Conservation (phyloP, 768 basidiomycete genomes). For the Hortiboletus flavorubellus region DNA sequence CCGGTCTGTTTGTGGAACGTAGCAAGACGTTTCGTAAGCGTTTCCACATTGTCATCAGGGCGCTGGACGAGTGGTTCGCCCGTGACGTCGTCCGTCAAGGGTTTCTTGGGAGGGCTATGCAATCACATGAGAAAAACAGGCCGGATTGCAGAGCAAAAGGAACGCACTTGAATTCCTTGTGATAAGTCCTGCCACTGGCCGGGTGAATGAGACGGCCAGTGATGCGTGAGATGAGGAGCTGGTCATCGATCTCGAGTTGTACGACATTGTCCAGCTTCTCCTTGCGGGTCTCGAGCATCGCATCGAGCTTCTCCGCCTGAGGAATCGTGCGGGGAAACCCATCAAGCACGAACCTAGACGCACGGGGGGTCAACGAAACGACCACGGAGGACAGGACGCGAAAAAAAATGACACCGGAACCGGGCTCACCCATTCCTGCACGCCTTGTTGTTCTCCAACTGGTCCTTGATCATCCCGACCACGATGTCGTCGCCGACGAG, state of each 20-base stretch:
- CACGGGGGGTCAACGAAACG: neutral
- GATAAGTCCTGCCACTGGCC: slow-evolving; percentile 86
- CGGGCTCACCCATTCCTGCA: slow-evolving; percentile 91
- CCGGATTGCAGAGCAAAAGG: neutral
- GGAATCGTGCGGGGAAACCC: slow-evolving; percentile 99
- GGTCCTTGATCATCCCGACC: slow-evolving; percentile 96
- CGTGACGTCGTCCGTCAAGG: slow-evolving; percentile 89
- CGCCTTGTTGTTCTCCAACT: slow-evolving; percentile 86
- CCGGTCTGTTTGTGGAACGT: slow-evolving; percentile 95
- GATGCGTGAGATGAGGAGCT: slow-evolving; percentile 94
- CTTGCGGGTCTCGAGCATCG: slow-evolving; percentile 77
- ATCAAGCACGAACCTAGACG: slow-evolving; percentile 87
- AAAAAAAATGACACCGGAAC: neutral
- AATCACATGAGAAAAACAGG: slow-evolving; percentile 10
- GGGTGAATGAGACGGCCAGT: slow-evolving; percentile 95
- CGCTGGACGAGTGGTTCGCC: slow-evolving; percentile 97
- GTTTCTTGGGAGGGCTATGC: slow-evolving; percentile 91
- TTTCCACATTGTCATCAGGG: slow-evolving; percentile 97
- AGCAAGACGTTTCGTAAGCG: slow-evolving; percentile 80
- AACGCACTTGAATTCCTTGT: slow-evolving; percentile 89
- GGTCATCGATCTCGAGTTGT: slow-evolving; percentile 89
- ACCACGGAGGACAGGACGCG: neutral
- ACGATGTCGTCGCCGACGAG: slow-evolving; percentile 95
- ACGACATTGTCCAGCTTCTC: slow-evolving; percentile 93
- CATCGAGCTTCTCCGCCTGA: slow-evolving; percentile 93